Conservation (phyloP, 176 grass and related monocot species). For the Oryza officinalis region DNA sequence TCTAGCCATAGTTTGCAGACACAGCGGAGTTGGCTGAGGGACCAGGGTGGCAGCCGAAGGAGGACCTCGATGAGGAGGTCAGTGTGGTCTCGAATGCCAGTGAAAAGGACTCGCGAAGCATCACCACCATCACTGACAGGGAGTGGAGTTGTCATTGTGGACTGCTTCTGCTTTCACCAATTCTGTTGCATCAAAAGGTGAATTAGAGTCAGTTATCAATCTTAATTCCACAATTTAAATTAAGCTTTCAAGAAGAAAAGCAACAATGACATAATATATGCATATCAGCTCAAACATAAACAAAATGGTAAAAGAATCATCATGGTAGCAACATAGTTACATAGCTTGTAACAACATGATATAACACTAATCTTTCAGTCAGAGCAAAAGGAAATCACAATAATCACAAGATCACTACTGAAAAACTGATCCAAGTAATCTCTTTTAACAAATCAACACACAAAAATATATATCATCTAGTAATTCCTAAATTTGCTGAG, state of each 20-base stretch:
- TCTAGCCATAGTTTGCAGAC: conserved; percentile 1
- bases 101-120: not conserved
- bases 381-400: not conserved
- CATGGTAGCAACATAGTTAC: too few relatives aligned
- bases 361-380: not conserved
- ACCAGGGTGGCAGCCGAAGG: not conserved
- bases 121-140: not conserved
- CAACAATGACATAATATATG: not conserved
- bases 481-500: not conserved
- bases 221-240: not conserved
- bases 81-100: not conserved
- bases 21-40: not conserved
- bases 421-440: too few relatives aligned
- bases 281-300: not conserved
- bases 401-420: not conserved
- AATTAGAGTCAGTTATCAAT: not conserved
- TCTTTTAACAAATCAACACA: not conserved
- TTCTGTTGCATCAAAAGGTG: not conserved
- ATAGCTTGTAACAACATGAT: too few relatives aligned
- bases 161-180: not conserved
- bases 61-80: not conserved
- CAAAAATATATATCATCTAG: not conserved
- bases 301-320: not conserved
- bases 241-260: not conserved
- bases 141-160: not conserved